phyloP scores from a whole-genome alignment of 805 yeast species.

The Candida morakotiae region DNA sequence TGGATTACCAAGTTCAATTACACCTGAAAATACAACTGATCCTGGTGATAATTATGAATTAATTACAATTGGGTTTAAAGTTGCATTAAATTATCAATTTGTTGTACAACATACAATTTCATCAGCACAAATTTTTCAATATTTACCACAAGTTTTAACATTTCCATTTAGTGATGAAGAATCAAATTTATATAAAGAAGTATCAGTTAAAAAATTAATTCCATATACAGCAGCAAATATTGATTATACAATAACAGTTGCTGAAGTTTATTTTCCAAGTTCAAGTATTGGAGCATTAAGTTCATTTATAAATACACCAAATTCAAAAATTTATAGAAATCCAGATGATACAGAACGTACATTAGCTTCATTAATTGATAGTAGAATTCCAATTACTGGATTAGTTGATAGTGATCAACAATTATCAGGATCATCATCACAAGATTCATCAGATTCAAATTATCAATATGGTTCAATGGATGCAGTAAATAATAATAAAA shows the following conservation, averaged over 20 bases:
- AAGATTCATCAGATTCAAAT: constrained; percentile 9
- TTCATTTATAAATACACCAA: constrained; percentile 41
- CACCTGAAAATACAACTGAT: constrained; percentile 54
- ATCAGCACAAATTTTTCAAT: constrained; percentile 82
- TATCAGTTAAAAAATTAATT: constrained; percentile 63
- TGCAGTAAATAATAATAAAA: constrained; percentile 9
- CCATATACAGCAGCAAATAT: constrained; percentile 61
- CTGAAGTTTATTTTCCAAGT: constrained; percentile 78
- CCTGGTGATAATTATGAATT: constrained; percentile 45
- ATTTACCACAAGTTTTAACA: constrained; percentile 69
- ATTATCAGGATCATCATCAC: constrained; percentile 6
- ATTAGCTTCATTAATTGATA: constrained; percentile 70
- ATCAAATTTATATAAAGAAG: constrained; percentile 26
- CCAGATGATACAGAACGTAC: constrained; percentile 50
- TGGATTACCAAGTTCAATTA: constrained; percentile 72
- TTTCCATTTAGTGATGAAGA: constrained; percentile 48
- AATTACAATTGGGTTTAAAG: constrained; percentile 74
- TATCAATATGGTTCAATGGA: constrained; percentile 31
- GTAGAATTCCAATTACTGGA: constrained; percentile 55
- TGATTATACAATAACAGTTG: constrained; percentile 77
- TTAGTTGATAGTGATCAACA: constrained; percentile 15
- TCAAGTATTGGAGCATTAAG: constrained; percentile 47
- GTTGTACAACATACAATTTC: constrained; percentile 69
- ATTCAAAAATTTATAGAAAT: constrained; percentile 61
- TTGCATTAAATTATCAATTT: constrained; percentile 78